phyloP scores from a whole-genome alignment of 2,329 filamentous ascomycete genomes.

The Pseudocercospora vitis region DNA sequence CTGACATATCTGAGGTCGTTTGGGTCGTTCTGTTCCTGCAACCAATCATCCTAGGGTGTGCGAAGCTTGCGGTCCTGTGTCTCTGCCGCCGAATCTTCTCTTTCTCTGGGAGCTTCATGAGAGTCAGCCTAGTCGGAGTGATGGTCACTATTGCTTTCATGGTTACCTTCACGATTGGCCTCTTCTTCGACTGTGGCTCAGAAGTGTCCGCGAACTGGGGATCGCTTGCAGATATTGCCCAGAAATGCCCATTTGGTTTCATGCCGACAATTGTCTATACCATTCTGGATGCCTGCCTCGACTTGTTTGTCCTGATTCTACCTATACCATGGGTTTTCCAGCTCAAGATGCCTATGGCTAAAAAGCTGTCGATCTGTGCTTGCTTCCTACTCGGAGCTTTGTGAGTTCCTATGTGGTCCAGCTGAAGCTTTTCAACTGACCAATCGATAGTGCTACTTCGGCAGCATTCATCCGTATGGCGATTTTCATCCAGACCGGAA shows the following conservation, averaged over 20 bases:
- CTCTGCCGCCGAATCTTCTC: conserved; percentile 21
- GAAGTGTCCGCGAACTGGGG: conserved; percentile 18
- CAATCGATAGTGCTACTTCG: conserved; percentile 17
- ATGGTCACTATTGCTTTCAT: conserved; percentile 13
- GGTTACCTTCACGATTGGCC: conserved; percentile 17
- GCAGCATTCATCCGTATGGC: conserved; percentile 22
- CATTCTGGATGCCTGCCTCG: conserved; percentile 18
- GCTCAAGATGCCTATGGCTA: conserved; percentile 15
- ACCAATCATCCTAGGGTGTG: conserved; percentile 16
- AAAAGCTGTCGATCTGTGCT: conserved; percentile 18
- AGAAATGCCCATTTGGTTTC: conserved; percentile 21
- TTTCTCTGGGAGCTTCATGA: conserved; percentile 16
- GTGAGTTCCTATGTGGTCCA: too few species aligned
- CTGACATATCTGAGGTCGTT: conserved; percentile 1
- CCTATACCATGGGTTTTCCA: conserved; percentile 21
- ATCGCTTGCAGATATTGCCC: conserved; percentile 17
- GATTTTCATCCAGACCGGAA: conserved; percentile 19
- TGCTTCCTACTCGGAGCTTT: conserved; percentile 17
- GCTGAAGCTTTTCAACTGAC: too few species aligned
- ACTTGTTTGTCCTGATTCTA: conserved; percentile 18
- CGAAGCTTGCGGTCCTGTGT: conserved; percentile 18
- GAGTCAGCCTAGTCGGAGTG: not conserved
- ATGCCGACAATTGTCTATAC: conserved; percentile 22
- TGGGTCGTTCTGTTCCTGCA: conserved; percentile 20
- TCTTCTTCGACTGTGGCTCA: conserved; percentile 19